Evolutionary conservation across 331 rosid genomes (phyloP).

Genomic region (Cydonia oblonga): DNA sequence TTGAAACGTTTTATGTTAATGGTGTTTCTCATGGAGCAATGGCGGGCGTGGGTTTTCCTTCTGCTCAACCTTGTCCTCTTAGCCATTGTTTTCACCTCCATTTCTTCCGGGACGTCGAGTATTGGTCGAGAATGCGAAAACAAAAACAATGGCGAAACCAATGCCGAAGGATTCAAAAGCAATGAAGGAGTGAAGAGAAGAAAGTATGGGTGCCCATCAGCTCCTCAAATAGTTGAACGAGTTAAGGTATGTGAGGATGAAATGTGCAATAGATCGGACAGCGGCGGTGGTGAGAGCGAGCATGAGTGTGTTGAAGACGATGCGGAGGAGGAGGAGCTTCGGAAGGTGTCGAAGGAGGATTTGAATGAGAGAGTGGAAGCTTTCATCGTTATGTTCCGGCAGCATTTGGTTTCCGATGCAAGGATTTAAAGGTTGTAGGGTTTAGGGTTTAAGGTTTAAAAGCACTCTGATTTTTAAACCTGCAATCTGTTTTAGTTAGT

Average conservation of each 20-base stretch:
- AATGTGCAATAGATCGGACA: background rate
- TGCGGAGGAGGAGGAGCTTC: conserved; percentile 14
- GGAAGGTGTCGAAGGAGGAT: conserved; percentile 65
- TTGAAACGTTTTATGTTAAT: conserved; percentile 27
- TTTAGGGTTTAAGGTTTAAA: no score
- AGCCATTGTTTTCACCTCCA: conserved; percentile 68
- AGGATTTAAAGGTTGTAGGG: conserved; percentile 9
- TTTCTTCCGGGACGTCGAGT: conserved; percentile 11
- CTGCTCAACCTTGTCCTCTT: conserved; percentile 59
- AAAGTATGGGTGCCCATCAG: background rate
- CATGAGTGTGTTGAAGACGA: conserved; percentile 7
- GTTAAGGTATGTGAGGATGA: conserved; percentile 14
- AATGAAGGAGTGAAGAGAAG: background rate
- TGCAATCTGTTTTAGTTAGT: background rate
- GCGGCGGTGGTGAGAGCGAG: background rate
- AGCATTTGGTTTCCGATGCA: conserved; percentile 78
- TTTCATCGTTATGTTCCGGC: conserved; percentile 76
- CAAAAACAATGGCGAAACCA: background rate
- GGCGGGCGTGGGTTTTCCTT: conserved; percentile 83
- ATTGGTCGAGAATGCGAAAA: background rate
- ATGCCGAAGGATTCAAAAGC: background rate
- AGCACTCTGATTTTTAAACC: background rate
- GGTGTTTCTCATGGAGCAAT: conserved; percentile 53
- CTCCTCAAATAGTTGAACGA: conserved; percentile 12
- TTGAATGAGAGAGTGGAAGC: conserved; percentile 87